Conservation (phyloP, 2,329 filamentous ascomycete species). For the Arachnomyces sp. region DNA sequence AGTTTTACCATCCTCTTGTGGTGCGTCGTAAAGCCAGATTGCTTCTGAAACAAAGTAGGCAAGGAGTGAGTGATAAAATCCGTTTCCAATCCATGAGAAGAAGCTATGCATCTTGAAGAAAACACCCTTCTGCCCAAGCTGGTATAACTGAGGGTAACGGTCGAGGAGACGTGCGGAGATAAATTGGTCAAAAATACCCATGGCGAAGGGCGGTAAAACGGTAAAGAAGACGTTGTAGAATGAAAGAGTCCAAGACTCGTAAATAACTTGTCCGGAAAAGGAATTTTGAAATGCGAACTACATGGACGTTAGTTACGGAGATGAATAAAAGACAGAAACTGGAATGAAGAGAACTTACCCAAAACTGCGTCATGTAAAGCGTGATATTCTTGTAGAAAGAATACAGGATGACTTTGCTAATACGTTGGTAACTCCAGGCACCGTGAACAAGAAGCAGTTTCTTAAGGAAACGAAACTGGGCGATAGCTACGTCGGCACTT, state of each 20-base stretch:
- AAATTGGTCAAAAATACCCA: slow-evolving; percentile 96
- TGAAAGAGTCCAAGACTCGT: slow-evolving; percentile 98
- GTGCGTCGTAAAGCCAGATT: slow-evolving; percentile 75
- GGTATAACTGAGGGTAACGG: slow-evolving; percentile 92
- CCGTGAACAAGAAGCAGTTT: slow-evolving; percentile 94
- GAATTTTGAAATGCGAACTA: slow-evolving; percentile 97
- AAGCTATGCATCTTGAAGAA: slow-evolving; percentile 95
- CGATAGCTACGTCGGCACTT: slow-evolving; percentile 92
- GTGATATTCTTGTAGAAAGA: slow-evolving; percentile 99
- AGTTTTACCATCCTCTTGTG: slow-evolving; percentile 68
- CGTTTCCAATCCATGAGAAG: slow-evolving; percentile 84
- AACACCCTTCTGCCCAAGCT: slow-evolving; percentile 80
- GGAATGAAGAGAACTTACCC: slow-evolving; percentile 55
- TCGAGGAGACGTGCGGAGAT: slow-evolving; percentile 90
- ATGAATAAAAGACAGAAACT: background rate
- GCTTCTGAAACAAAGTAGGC: slow-evolving; percentile 79
- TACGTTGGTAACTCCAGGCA: slow-evolving; percentile 93
- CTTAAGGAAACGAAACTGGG: slow-evolving; percentile 87
- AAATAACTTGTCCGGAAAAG: slow-evolving; percentile 96
- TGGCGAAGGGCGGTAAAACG: slow-evolving; percentile 80
- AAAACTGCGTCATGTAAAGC: slow-evolving; percentile 98
- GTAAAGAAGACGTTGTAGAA: slow-evolving; percentile 99
- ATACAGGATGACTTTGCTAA: slow-evolving; percentile 94
- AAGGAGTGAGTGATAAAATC: slow-evolving; percentile 89
- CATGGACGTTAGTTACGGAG: slow-evolving; percentile 21